Evolutionary conservation across 345 rosid genomes (phyloP), one percentile per base, ranked within the genome.

Genomic region (Euphorbia pulcherrima): DNA sequence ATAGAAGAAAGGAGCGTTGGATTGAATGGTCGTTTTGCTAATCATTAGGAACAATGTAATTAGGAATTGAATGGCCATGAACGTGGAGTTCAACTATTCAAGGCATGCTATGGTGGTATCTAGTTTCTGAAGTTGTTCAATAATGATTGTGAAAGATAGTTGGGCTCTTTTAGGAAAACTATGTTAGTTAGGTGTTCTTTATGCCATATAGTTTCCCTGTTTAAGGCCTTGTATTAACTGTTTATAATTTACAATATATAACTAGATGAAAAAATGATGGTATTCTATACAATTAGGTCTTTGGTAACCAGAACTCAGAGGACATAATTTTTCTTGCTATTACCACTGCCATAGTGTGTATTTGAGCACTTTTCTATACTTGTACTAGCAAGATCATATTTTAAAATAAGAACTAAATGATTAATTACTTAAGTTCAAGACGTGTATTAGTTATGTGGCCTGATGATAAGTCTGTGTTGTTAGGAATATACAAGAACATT

Each of bases 401-500:
- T n/a, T n/a, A n/a, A n/a, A n/a, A n/a, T n/a, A n/a, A n/a, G n/a
- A n/a, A n/a, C n/a, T n/a, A n/a, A n/a, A n/a, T n/a, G n/a, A n/a
- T n/a, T n/a, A n/a, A n/a, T n/a, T n/a, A 40, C 52, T 26, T 41
- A 39, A 8, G 55, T n/a, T 58, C 5, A 23, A 64, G 64, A 58
- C 47, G 20, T 30, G 35, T 39, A 37, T 57, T 53, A 11, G 28
- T 41, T 59, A 62, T 47, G n/a, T 44, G 65, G 44, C 39, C 27
- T 56, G 71, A 44, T 68, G 65, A 71, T 74, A 39, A 35, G 72
- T 67, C 27, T 21, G 18, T 60, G 8, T 65, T 52, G 62, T 78
- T 73, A 94, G 99, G 99, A 94, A 96, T 94, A 69, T 94, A 94
- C 79, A 94, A 94, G 84, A 94, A 94, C 77, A 85, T 94, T 23